Base-by-base conservation (phyloP, 768 basidiomycete genomes). In the Russula lepida region DNA sequence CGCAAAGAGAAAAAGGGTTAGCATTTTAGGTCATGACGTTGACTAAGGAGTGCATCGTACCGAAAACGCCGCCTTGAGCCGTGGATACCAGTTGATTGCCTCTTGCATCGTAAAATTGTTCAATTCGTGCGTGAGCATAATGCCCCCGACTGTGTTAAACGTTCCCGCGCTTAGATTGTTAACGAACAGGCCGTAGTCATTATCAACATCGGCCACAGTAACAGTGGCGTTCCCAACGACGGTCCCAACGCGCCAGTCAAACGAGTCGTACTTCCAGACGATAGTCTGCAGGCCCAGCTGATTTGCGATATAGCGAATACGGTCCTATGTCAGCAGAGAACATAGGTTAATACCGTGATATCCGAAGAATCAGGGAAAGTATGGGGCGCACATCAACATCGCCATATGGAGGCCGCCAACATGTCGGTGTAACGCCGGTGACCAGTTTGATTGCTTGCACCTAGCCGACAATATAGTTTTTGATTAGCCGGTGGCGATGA, bases 231-330 rank as follows among this genome's bases (percentile, higher is more conserved):
- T 3, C 37, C 64, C 66, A 8, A 56, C 64, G 33, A 19, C 27
- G 9, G 6, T 1, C 37, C 66, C 66, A 8, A 56, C 63, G 55
- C 83, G 69, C 88, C 88, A 91, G 71, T 93, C 89, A 41, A 78
- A 74, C n/a, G 84, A 80, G 67, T 87, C 84, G 62, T 79, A 83
- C 66, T 76, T 70, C 90, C 91, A 92, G 54, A 92, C 75, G 68
- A 92, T 77, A 2, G 88, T 88, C 13, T 79, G 80, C 17, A 92
- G 74, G 39, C 83, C 84, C 65, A 92, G 81, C 9, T 78, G 83
- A 25, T 82, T 69, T 3, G 85, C 82, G 59, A 92, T 85, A 37
- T 81, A 76, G 35, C 91, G 82, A 46, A 92, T 82, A 54, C 90
- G 86, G 71, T 86, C 84, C 66, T 67, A 37, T 48, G 39, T 1